Conservation (phyloP, 2,329 filamentous ascomycete species). For the Botryotinia calthae region DNA sequence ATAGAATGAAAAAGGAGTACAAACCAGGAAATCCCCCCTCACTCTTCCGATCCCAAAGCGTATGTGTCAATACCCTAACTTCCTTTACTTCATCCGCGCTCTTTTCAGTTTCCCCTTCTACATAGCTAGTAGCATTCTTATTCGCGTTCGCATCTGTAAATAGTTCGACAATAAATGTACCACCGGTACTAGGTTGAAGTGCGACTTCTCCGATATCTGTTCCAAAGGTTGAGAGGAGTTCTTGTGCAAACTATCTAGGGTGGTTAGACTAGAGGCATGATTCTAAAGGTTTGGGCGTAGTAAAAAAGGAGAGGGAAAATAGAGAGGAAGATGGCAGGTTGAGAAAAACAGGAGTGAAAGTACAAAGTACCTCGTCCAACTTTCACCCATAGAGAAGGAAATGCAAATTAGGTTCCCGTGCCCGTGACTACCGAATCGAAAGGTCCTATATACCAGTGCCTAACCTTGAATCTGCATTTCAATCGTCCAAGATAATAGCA, state of each 20-base stretch:
- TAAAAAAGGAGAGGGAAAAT: not conserved
- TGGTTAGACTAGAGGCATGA: not conserved
- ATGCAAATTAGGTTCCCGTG: too few relatives aligned
- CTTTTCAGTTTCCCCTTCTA: not conserved
- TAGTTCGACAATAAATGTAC: slow-evolving; percentile 75
- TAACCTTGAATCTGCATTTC: not conserved
- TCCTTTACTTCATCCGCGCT: slow-evolving; percentile 25
- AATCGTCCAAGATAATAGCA: not conserved
- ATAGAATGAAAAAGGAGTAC: slow-evolving; percentile 19
- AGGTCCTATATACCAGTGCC: not conserved
- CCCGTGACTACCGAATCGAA: not conserved
- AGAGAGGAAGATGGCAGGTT: too few relatives aligned
- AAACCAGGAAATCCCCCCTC: slow-evolving; percentile 83
- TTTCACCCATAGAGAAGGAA: not conserved
- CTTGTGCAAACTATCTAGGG: slow-evolving; percentile 73
- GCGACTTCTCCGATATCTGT: slow-evolving; percentile 82
- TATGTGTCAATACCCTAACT: slow-evolving; percentile 45
- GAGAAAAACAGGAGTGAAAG: not conserved
- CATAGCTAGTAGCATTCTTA: not conserved
- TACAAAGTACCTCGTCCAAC: not conserved
- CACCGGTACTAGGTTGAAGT: slow-evolving; percentile 80
- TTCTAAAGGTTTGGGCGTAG: not conserved
- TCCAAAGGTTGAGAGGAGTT: slow-evolving; percentile 89
- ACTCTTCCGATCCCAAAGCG: slow-evolving; percentile 83
- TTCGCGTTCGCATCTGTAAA: slow-evolving; percentile 36